Base-by-base conservation (phyloP, 78 protist species). In the Polysphondylium violaceum region DNA sequence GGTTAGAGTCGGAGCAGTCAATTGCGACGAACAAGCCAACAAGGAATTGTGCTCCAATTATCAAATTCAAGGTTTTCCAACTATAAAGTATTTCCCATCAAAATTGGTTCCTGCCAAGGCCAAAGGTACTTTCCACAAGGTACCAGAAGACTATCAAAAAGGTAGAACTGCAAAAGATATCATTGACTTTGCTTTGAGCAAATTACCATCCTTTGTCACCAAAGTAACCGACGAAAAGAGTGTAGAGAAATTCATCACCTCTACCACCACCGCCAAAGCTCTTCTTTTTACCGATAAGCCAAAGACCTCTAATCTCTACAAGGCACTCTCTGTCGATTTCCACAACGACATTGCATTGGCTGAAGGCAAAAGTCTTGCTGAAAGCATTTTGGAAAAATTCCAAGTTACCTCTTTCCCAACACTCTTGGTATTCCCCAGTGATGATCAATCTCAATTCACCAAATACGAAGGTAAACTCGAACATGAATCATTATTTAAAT, bases 11-110 rank as follows among this genome's bases (percentile, higher is more conserved):
- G 95, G 67, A n/a, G 95, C 95, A 11, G 41, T 93, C 44, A 76
- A 93, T 86, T 85, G 92, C 35, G 95, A 93, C 17, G 95, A 29
- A 8, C 88, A 93, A 61, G n/a, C n/a, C n/a, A n/a, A n/a, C n/a
- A 93, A 93, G 40, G 95, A 93, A 47, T 41, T 87, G 25, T 85
- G 94, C 43, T 93, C 93, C 12, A 63, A 69, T 36, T 76, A 61
- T 29, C 74, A 87, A 17, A 78, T 93, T 65, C 19, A 93, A 50
- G 93, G 95, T 1, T 87, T 93, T 51, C 95, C 95, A 64, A 93
- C 95, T 16, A 23, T 93, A 23, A 85, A 87, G 89, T 68, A 76
- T 27, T 93, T 93, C 78, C 29, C 94, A n/a, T 27, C 76, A 1
- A 50, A 93, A 16, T 44, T 35, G 17, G 40, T 38, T 19, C 72